phyloP scores from a whole-genome alignment of 371 early-diverging fungal species.

The Apophysomyces trapeziformis region DNA sequence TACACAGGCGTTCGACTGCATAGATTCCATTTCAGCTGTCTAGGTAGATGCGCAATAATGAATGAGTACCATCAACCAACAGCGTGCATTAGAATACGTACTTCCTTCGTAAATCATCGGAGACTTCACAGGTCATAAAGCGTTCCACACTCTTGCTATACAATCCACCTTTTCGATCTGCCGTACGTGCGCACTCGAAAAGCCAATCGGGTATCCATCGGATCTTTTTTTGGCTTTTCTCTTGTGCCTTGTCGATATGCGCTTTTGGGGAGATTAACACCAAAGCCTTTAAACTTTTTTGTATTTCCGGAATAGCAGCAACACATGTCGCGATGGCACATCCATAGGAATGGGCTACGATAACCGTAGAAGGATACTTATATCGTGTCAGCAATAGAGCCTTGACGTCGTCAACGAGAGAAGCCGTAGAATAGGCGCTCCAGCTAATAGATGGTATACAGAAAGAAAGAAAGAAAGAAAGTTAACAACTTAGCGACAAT shows the following conservation, averaged over 20 bases:
- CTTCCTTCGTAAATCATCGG: constrained; percentile 45
- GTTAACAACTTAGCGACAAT: too few relatives aligned
- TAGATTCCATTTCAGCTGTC: constrained; percentile 71
- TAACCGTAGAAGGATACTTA: constrained; percentile 60
- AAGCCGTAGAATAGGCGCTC: constrained; percentile 59
- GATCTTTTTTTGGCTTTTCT: constrained; percentile 36
- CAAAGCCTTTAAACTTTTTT: constrained; percentile 53
- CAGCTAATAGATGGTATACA: constrained; percentile 37
- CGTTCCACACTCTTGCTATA: constrained; percentile 65
- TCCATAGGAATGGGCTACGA: constrained; percentile 75
- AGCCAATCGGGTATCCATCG: constrained; percentile 59
- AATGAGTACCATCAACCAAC: background rate
- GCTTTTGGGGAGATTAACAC: constrained; percentile 70
- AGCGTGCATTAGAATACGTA: constrained; percentile 17
- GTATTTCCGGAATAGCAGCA: constrained; percentile 41
- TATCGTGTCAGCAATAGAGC: constrained; percentile 59
- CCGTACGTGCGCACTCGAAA: constrained; percentile 55
- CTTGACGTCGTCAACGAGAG: constrained; percentile 59
- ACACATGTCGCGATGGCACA: constrained; percentile 64
- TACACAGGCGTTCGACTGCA: constrained; percentile 57
- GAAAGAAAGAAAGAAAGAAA: background rate
- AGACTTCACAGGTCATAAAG: constrained; percentile 52
- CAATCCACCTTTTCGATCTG: constrained; percentile 68
- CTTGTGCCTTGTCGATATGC: constrained; percentile 49
- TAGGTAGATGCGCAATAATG: constrained; percentile 1